Base-by-base conservation (phyloP, 2,329 filamentous ascomycete genomes). In the Aspergillus nomiae region DNA sequence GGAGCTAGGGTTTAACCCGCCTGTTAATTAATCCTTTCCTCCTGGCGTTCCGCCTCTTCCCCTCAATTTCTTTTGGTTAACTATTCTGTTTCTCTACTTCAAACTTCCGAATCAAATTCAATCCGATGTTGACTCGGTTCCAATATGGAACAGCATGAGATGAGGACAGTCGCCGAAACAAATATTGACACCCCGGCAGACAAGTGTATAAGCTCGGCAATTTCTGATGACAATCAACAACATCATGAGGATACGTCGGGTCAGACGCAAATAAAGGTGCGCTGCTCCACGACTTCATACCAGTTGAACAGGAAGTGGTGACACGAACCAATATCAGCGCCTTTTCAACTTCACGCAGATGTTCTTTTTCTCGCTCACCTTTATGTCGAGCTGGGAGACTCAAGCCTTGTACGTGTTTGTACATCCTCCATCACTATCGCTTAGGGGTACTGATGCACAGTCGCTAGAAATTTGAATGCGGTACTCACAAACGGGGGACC, bases 401-500 rank as follows among this genome's bases (percentile, higher is more conserved):
- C 58, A 60, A 28, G 58, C 50, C 1, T 26, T 60, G 58, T 60
- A 46, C 1, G 58, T n/a, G 1, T 8, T 9, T 4, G 14, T 1
- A 8, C 8, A 5, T 10, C 21, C 30, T 46, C 16, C 2, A 10
- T 21, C 21, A 2, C 3, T 7, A 10, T 16, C 16, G 4, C 3
- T 7, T 3, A 30, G 11, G 11, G 5, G 8, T 19, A 12, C 30
- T 50, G 28, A 48, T 41, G 4, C 1, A 11, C 30, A 12, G 16
- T 30, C 1, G n/a, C 43, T 50, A 60, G 58, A 2, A 60, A 55
- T 24, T 12, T 48, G 6, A 60, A 21, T 12, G 50, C 58, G 1
- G 58, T 60, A 1, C 63, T 70, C 5, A 48, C 68, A 12, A 75
- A 71, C 58, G 71, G 69, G 1, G 70, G 68, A 0, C 67, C 73